These are phyloP conservation scores for Malania oleifera DNA, from an alignment of 164 flowering plant genomes.

Conservation along the genomic window DNA sequence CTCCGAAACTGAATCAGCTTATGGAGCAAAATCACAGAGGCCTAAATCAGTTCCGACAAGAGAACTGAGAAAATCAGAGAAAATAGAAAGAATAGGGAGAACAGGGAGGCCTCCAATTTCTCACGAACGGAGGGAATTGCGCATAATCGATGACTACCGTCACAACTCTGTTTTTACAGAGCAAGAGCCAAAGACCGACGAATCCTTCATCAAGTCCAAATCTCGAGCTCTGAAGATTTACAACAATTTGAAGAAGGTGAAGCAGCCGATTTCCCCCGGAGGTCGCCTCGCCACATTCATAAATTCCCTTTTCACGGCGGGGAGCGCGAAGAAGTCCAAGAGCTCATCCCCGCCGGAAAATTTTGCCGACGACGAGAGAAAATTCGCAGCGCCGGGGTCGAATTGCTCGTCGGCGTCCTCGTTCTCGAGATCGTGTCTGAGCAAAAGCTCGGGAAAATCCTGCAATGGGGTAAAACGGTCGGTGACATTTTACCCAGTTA, in stretches of 20 bases:
- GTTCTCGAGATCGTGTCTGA: neutral
- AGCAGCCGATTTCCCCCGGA: neutral
- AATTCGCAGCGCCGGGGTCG: neutral
- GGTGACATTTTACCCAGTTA: slow-evolving; percentile 43
- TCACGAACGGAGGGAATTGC: neutral
- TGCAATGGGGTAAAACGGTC: slow-evolving; percentile 21
- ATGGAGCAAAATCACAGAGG: neutral
- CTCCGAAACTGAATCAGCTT: neutral
- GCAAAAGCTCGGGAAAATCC: neutral
- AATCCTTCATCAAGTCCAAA: neutral
- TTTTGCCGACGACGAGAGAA: no score
- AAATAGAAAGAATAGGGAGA: neutral
- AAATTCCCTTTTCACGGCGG: slow-evolving; percentile 26
- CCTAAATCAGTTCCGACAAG: neutral
- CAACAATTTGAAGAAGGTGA: neutral
- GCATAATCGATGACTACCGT: neutral
- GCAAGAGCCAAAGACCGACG: neutral
- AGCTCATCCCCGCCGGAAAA: no score
- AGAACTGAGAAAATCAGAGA: no score
- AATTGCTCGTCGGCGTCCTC: neutral
- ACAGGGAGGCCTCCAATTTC: neutral
- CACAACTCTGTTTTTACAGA: neutral
- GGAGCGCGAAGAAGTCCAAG: neutral
- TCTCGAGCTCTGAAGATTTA: neutral
- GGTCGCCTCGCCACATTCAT: slow-evolving; percentile 15